Conservation (phyloP, 129 eudicot species). For the Flaveria bidentis region DNA sequence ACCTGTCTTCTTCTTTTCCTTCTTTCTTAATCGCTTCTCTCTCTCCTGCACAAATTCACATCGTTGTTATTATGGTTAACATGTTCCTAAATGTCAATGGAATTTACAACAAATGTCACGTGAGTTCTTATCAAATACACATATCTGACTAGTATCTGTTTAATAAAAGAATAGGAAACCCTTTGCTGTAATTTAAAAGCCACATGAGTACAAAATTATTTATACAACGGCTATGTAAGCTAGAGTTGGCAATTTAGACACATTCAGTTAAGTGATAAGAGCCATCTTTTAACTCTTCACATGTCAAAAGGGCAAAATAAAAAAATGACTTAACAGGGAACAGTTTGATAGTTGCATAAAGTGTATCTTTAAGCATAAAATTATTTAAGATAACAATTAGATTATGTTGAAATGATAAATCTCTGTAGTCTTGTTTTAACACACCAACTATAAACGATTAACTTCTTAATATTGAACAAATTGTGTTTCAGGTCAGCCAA, state of each 20-base stretch:
- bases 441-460: background rate
- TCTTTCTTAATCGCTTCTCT: constrained; percentile 80
- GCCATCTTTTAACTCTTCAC: background rate
- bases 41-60: constrained; percentile 54
- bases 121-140: constrained; percentile 7
- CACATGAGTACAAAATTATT: background rate
- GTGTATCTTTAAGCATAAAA: background rate
- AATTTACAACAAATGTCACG: background rate
- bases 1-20: constrained; percentile 60
- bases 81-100: background rate
- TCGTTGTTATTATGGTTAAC: background rate
- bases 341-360: background rate
- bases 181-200: background rate
- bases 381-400: background rate
- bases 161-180: too few species aligned
- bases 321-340: background rate
- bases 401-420: background rate
- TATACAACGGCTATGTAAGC: background rate
- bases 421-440: background rate
- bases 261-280: background rate
- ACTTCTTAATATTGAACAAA: background rate
- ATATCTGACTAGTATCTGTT: constrained; percentile 6
- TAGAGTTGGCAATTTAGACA: background rate
- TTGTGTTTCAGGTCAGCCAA: background rate
- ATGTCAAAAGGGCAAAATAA: background rate